Evolutionary conservation across 345 rosid species (phyloP), one percentile per base, ranked within the genome.

Genomic region (Dipteronia sinensis): DNA sequence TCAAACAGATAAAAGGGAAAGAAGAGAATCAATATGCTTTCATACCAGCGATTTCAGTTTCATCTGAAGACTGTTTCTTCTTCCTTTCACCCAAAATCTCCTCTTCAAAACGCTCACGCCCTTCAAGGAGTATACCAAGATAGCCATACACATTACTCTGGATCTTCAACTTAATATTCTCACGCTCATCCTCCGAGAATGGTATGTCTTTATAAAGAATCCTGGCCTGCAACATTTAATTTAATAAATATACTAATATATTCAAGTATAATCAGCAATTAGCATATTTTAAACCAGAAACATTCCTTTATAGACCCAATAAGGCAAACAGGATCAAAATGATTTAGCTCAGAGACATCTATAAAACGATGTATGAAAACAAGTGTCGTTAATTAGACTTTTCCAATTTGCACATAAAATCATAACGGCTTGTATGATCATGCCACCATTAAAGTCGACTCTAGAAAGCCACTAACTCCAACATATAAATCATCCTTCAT

Each of bases 81-180:
- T 72, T 76, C 83, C 51, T 84, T 80, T 80, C 87, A 77, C 81
- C 78, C 83, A 87, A 91, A 85, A 86, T 73, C 78, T 94, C 98
- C 78, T 97, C 99, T 83, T 94, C 99, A 72, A 94, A 97, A 66
- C 89, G 92, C 74, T 97, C 99, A 69, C 97, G 98, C 6, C 97
- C 99, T 84, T 97, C 99, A 59, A 97, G 98, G 64, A 97, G 95
- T 74, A 93, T 86, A 74, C 99, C 98, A 74, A 97, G 92, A 87
- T 94, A 97, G 51, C 92, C 89, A 77, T 94, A 97, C 27, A 93
- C 90, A 65, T 97, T 97, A 81, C 91, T 88, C 81, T 97, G 99
- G 85, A 94, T 93, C 64, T 86, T 89, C 76, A 89, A 73, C 87
- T 89, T 97, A 40, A 94, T 90, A 42, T 87, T 87, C 80, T 94